Evolutionary conservation across 257 asterid genomes (phyloP).

Genomic region (Jasminum sambac): DNA sequence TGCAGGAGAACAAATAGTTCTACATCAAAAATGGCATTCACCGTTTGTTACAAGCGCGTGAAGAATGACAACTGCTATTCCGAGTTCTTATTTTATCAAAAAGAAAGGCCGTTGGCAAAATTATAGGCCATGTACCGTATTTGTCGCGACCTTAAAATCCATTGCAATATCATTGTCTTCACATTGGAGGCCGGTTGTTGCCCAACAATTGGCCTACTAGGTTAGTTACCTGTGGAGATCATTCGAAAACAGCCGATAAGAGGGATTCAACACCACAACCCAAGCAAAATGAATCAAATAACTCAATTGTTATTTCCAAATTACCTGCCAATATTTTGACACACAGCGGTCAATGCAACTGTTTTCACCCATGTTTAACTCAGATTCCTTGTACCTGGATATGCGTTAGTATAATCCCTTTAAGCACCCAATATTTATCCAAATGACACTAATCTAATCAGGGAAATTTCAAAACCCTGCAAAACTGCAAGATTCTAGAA

Average conservation of each 20-base stretch:
- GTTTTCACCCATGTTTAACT: slow-evolving; percentile 89
- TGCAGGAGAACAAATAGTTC: slow-evolving; percentile 22
- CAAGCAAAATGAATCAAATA: neutral
- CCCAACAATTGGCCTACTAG: slow-evolving; percentile 94
- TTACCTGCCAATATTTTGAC: slow-evolving; percentile 83
- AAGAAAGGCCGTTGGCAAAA: slow-evolving; percentile 13
- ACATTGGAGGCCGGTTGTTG: slow-evolving; percentile 67
- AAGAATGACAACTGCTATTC: slow-evolving; percentile 23
- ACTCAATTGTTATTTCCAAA: too few species aligned
- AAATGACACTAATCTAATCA: neutral
- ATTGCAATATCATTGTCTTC: slow-evolving; percentile 24
- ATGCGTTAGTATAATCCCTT: neutral
- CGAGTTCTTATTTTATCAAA: slow-evolving; percentile 27
- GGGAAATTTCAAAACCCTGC: neutral
- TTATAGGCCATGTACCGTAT: slow-evolving; percentile 22
- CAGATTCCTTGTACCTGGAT: slow-evolving; percentile 81
- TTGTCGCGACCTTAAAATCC: slow-evolving; percentile 22
- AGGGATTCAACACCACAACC: neutral
- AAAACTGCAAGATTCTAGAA: neutral
- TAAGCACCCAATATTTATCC: slow-evolving; percentile 2
- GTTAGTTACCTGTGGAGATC: slow-evolving; percentile 71
- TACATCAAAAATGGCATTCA: slow-evolving; percentile 20
- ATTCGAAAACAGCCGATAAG: slow-evolving; percentile 19
- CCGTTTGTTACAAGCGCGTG: slow-evolving; percentile 10
- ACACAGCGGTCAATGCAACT: slow-evolving; percentile 91